Percentiles rank a stretch among this genome's conserved stretches.
phyloP scores from a whole-genome alignment of 192 early-diverging fungal species.

The Coemansia sp. region DNA sequence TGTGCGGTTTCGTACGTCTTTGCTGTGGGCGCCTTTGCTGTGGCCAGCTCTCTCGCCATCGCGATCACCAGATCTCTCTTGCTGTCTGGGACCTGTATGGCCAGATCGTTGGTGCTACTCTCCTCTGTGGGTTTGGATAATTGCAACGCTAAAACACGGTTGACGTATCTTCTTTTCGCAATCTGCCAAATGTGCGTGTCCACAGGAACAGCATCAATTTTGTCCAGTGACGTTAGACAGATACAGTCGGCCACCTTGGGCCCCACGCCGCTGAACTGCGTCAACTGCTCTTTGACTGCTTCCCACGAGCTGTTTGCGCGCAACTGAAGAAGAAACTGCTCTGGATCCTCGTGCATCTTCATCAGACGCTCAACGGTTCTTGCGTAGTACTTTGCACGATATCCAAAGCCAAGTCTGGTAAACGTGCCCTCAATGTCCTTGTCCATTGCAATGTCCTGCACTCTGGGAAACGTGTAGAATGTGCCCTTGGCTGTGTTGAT shows the following conservation, averaged over 20 bases:
- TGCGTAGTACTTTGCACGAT: constrained; percentile 90
- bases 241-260: constrained; percentile 99
- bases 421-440: constrained; percentile 65
- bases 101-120: background rate
- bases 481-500: constrained; percentile 41
- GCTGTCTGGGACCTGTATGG: constrained; percentile 6
- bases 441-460: constrained; percentile 56
- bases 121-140: background rate
- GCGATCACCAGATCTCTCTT: constrained; percentile 8
- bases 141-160: constrained; percentile 6
- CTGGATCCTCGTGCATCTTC: constrained; percentile 50
- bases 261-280: constrained; percentile 81
- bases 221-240: constrained; percentile 89
- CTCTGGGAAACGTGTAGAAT: constrained; percentile 69
- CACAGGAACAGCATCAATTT: constrained; percentile 75
- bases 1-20: constrained; percentile 71
- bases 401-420: constrained; percentile 85
- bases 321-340: constrained; percentile 66
- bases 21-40: constrained; percentile 64
- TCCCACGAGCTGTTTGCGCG: constrained; percentile 46
- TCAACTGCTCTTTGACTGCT: constrained; percentile 57
- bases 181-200: constrained; percentile 99
- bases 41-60: constrained; percentile 34
- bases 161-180: constrained; percentile 77
- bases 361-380: constrained; percentile 63